A percentile compares a stretch with the other conserved stretches of the same genome.
These are phyloP conservation scores for Colletotrichum sp. DNA, from an alignment of 2,329 filamentous ascomycete genomes.

Conservation along the genomic window DNA sequence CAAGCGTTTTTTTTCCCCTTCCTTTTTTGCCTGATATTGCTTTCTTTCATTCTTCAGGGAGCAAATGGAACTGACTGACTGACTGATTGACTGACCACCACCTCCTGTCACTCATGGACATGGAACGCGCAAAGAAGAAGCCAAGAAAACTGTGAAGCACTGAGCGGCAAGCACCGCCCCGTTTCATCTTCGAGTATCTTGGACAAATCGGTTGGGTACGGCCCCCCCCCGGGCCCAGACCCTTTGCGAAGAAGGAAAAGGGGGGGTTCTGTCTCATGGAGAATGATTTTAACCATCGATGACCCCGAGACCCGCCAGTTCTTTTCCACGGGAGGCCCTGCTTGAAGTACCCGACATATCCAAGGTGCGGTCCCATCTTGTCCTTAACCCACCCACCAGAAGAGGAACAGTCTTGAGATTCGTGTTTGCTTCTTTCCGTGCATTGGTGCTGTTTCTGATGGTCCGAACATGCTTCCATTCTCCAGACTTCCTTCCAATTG, in stretches of 20 bases:
- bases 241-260: background rate
- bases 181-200: conserved; percentile 6
- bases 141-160: conserved; percentile 1
- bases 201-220: conserved; percentile 10
- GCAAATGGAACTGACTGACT: background rate
- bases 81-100: background rate
- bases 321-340: background rate
- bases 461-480: conserved; percentile 8
- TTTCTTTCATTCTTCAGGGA: background rate
- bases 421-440: background rate
- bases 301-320: background rate
- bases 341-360: background rate
- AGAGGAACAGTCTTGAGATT: background rate
- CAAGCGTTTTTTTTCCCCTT: background rate
- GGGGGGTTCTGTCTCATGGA: background rate
- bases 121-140: background rate
- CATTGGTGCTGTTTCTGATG: background rate
- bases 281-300: background rate
- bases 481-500: background rate
- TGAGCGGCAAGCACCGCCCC: conserved; percentile 5
- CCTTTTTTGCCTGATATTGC: background rate
- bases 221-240: background rate
- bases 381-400: background rate
- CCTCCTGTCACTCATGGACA: background rate
- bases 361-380: background rate